Percentiles rank a stretch among this genome's conserved stretches.
Conservation (phyloP, 306 rosid species). For the Trifolium fragiferum region DNA sequence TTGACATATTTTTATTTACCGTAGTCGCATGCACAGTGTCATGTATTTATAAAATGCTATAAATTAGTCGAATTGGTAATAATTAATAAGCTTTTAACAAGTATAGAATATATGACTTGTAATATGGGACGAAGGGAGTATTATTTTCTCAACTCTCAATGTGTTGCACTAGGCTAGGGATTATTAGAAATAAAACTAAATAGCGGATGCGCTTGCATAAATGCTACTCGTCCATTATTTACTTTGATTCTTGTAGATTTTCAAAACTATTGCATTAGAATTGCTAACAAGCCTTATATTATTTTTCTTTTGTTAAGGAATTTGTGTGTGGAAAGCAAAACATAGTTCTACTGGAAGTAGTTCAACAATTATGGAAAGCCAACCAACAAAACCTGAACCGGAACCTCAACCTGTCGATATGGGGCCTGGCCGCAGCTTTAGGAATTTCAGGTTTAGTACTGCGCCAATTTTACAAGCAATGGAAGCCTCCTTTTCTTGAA, state of each 20-base stretch:
- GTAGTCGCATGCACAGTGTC: neutral
- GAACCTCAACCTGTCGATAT: constrained; percentile 49
- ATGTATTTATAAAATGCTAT: neutral
- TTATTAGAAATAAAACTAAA: constrained; percentile 29
- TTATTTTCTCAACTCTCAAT: no score
- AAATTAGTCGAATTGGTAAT: neutral
- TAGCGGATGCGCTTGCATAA: neutral
- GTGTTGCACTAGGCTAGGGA: neutral
- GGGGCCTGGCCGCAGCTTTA: constrained; percentile 73
- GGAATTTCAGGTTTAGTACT: constrained; percentile 75
- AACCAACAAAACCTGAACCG: constrained; percentile 59
- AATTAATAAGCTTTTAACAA: neutral
- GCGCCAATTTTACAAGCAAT: constrained; percentile 70
- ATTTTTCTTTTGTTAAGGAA: constrained; percentile 52
- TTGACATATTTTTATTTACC: neutral
- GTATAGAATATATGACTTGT: no score
- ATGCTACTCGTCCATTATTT: constrained; percentile 14
- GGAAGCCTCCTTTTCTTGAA: constrained; percentile 71
- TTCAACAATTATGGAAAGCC: constrained; percentile 59
- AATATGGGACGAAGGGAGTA: no score
- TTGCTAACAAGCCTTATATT: constrained; percentile 35
- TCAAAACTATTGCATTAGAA: constrained; percentile 1
- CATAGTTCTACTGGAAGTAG: constrained; percentile 64
- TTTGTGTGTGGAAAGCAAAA: constrained; percentile 84
- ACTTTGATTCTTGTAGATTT: constrained; percentile 17